Percentiles rank a stretch among this genome's conserved stretches.
phyloP scores from a whole-genome alignment of 129 eudicot genomes.

The Cynara cardunculus region DNA sequence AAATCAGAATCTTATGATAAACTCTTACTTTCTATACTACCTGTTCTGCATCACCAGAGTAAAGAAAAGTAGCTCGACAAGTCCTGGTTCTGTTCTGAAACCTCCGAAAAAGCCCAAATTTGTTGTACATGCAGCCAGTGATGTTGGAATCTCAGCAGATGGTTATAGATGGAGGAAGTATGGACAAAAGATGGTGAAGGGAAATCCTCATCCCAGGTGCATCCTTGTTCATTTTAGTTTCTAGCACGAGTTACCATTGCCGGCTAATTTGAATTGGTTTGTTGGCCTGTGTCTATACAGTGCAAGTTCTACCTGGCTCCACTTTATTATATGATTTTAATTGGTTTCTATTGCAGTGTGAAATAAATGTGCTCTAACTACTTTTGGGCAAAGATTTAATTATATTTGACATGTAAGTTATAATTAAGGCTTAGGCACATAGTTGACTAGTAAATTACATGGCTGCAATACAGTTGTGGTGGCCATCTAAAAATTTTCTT shows the following conservation, averaged over 20 bases:
- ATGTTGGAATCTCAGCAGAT: constrained; percentile 72
- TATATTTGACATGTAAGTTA: neutral
- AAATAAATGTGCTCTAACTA: neutral
- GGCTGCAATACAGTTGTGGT: neutral
- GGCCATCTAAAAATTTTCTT: constrained; percentile 3
- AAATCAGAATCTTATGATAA: constrained; percentile 1
- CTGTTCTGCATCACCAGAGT: constrained; percentile 42
- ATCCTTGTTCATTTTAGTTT: neutral
- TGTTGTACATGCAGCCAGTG: constrained; percentile 78
- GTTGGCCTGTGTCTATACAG: neutral
- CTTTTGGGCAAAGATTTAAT: neutral
- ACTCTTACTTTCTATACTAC: neutral
- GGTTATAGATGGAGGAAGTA: constrained; percentile 81
- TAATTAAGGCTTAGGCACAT: neutral
- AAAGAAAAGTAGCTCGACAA: constrained; percentile 42
- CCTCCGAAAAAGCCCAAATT: constrained; percentile 66
- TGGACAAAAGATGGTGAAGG: constrained; percentile 76
- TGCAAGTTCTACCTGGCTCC: neutral
- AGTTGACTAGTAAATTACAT: neutral
- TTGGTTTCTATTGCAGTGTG: neutral
- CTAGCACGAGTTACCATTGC: neutral
- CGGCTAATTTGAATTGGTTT: neutral
- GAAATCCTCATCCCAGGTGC: constrained; percentile 89
- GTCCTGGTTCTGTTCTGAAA: constrained; percentile 44
- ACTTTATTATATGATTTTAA: neutral